Percentiles rank a stretch among this genome's conserved stretches.
phyloP scores from a whole-genome alignment of 495 filamentous ascomycete genomes.

The Aspergillus ellipticus region DNA sequence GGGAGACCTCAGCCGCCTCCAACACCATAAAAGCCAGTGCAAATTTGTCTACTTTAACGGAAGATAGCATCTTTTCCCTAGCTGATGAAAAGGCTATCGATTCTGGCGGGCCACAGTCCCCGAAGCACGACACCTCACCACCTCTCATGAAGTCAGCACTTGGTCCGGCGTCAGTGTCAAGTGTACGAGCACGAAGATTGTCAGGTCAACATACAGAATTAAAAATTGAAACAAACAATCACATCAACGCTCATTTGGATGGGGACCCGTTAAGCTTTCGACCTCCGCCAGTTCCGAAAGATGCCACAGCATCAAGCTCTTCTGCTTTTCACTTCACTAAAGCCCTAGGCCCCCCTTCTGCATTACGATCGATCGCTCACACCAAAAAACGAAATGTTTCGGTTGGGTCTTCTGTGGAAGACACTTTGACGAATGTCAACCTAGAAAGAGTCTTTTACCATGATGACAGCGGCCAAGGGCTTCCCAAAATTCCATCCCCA shows the following conservation, averaged over 20 bases:
- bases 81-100: slow-evolving; percentile 25
- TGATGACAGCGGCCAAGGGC: slow-evolving; percentile 32
- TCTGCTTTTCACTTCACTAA: slow-evolving; percentile 12
- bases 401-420: slow-evolving; percentile 29
- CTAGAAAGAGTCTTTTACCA: slow-evolving; percentile 39
- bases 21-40: slow-evolving; percentile 71
- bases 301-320: slow-evolving; percentile 21
- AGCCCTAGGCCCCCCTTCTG: slow-evolving; percentile 20
- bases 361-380: slow-evolving; percentile 19
- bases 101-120: slow-evolving; percentile 24
- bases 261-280: slow-evolving; percentile 18
- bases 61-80: slow-evolving; percentile 46
- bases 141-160: slow-evolving; percentile 10
- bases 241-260: slow-evolving; percentile 38
- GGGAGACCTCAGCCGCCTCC: slow-evolving; percentile 81
- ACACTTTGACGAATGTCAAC: slow-evolving; percentile 23
- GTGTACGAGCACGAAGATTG: slow-evolving; percentile 75
- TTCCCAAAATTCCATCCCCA: slow-evolving; percentile 40
- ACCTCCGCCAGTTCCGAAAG: slow-evolving; percentile 30
- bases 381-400: slow-evolving; percentile 30
- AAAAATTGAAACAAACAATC: slow-evolving; percentile 78
- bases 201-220: slow-evolving; percentile 78
- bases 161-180: slow-evolving; percentile 41
- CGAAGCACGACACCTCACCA: slow-evolving; percentile 17
- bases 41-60: slow-evolving; percentile 71